phyloP scores from a whole-genome alignment of 768 basidiomycete species.

The Lactarius sp. region DNA sequence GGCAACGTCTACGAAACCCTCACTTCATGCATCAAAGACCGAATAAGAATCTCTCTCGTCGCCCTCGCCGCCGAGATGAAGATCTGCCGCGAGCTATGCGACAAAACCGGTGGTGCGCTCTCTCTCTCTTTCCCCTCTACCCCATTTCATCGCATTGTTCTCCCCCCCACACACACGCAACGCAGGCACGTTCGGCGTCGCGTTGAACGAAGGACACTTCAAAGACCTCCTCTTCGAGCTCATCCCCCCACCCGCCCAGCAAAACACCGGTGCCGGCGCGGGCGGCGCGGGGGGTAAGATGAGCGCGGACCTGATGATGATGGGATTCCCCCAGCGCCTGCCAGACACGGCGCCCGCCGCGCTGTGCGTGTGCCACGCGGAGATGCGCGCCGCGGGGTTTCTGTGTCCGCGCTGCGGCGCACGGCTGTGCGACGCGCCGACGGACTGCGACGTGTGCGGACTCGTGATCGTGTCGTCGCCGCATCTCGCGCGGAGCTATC shows the following conservation, averaged over 20 bases:
- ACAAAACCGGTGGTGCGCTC: slow-evolving; percentile 81
- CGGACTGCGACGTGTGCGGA: slow-evolving; percentile 95
- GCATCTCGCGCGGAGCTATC: slow-evolving; percentile 93
- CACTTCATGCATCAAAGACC: slow-evolving; percentile 74
- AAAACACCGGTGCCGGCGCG: slow-evolving; percentile 44
- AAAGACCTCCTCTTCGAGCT: slow-evolving; percentile 94
- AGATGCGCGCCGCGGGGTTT: slow-evolving; percentile 89
- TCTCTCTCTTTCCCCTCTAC: neutral
- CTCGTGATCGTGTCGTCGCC: slow-evolving; percentile 98
- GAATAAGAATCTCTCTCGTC: slow-evolving; percentile 88
- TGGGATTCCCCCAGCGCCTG: slow-evolving; percentile 95
- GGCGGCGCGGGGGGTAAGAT: slow-evolving; percentile 34
- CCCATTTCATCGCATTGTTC: slow-evolving; percentile 2
- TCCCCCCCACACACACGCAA: slow-evolving; percentile 4
- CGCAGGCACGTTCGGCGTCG: slow-evolving; percentile 88
- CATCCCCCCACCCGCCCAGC: slow-evolving; percentile 89
- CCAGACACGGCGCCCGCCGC: slow-evolving; percentile 78
- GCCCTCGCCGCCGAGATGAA: slow-evolving; percentile 98
- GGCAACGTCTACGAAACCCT: slow-evolving; percentile 94
- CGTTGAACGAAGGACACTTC: slow-evolving; percentile 95
- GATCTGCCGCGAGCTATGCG: slow-evolving; percentile 87
- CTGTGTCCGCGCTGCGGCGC: slow-evolving; percentile 90
- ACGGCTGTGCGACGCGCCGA: slow-evolving; percentile 96
- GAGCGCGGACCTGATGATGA: slow-evolving; percentile 94
- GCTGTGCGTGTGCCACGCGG: slow-evolving; percentile 90